Base-by-base conservation (phyloP, 176 grass and related monocot species). In the Oryza officinalis region DNA sequence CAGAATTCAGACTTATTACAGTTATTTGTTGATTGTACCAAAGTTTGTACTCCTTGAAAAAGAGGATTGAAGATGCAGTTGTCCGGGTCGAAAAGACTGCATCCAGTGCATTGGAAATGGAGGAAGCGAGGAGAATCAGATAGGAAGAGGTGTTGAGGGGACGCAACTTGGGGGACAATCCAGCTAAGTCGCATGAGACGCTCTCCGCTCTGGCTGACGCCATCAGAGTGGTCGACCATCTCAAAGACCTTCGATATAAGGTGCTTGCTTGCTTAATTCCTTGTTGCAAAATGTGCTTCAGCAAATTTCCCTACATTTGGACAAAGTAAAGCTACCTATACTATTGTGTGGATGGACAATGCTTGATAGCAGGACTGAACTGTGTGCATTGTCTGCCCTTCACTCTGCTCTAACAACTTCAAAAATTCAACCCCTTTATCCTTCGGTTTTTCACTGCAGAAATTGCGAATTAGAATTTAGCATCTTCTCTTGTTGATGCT, bases 241-340 rank as follows among this genome's bases (percentile, higher is more conserved):
- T 98, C 80, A 98, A 92, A 76, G 96, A 98, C 84, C 87, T 98
- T 81, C 82, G 69, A 86, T 92, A 85, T 85, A 95, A 98, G 96
- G 96, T 95, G 84, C 46, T 84, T 25, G 84, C 46, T 84, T 25
- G 22, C 57, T 11, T 61, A 20, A 25, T 87, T 89, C 79, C 78
- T 86, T 79, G 61, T 70, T 32, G 46, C 40, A 30, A 47, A 87
- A 76, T 78, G 54, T 83, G 31, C 74, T 85, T 86, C 0, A 44
- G 25, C 5, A 11, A 11, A 15, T 84, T 60, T 45, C 3, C 20
- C 23, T 22, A 22, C 4, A 82, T 78, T 57, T 37, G 26, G n/a
- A 72, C 44, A 60, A 5, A 44, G 4, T 25, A 82, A 17, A 57
- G 25, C 18, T 81, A 44, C 43, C 13, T 75, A 8, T 26, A 71